Percentiles rank a stretch among this genome's conserved stretches.
Conservation (phyloP, 331 rosid species). For the Cydonia oblonga region DNA sequence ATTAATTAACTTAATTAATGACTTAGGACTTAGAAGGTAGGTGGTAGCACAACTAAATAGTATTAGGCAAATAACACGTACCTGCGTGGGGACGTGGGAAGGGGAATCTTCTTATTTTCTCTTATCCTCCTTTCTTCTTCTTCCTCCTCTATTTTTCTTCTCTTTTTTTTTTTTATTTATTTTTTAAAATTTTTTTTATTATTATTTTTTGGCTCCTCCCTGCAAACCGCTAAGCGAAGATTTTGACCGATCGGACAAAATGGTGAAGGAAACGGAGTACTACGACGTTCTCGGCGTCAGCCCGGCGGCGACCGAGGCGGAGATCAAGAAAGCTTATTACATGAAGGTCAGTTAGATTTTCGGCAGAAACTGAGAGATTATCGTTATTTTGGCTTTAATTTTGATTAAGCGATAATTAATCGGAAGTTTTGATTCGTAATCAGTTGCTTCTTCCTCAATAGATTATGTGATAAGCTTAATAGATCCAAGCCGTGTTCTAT, state of each 20-base stretch:
- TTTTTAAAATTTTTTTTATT: too few species aligned
- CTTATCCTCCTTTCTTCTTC: neutral
- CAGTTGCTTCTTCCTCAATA: neutral
- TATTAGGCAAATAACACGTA: neutral
- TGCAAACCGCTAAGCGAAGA: neutral
- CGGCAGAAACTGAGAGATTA: neutral
- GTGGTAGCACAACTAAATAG: neutral
- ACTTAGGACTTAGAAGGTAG: neutral
- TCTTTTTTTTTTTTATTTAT: neutral
- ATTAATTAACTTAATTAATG: neutral
- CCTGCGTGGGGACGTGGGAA: neutral
- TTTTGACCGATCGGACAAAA: slow-evolving; percentile 24
- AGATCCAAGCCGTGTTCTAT: neutral
- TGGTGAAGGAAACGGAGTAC: slow-evolving; percentile 97
- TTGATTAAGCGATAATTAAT: neutral
- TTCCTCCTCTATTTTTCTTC: neutral
- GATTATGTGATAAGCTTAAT: neutral
- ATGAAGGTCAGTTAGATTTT: slow-evolving; percentile 47
- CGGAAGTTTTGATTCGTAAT: neutral
- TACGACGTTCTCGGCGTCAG: slow-evolving; percentile 89
- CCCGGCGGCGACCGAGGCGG: slow-evolving; percentile 80
- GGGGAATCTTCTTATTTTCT: neutral
- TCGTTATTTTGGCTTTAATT: neutral
- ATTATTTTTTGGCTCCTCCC: neutral
- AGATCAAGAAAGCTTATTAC: slow-evolving; percentile 96